Base-by-base conservation (phyloP, 2,329 filamentous ascomycete genomes). In the Pseudogymnoascus sp. region DNA sequence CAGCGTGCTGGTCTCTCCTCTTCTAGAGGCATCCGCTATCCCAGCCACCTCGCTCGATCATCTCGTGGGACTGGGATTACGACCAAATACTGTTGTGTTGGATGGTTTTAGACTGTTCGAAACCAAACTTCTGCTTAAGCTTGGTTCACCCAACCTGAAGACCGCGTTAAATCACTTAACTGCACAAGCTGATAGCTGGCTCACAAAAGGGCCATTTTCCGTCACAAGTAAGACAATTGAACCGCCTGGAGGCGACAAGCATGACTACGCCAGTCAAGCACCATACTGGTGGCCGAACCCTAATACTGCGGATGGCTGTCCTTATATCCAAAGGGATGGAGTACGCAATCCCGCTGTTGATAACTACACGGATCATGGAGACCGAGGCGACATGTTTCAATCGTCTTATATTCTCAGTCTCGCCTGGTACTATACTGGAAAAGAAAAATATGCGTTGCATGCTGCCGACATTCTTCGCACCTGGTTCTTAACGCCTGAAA, bases 351-450 rank as follows among this genome's bases (percentile, higher is more conserved):
- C 71, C 10, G 70, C 70, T 25, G 69, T 70, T 10, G 61, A 45
- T 16, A 63, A 61, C 14, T 63, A 60, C 36, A 63, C 61, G 4
- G 71, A 73, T 64, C 66, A 70, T 2, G 65, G 66, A 0, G 66
- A 66, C 8, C 63, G 70, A 11, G 66, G 68, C n/a, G 65, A 66
- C 10, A 69, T 72, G 65, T 72, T 73, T 60, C 69, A 69, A 62
- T 67, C 71, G 31, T 63, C 64, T 13, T 71, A 69, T 34, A 67
- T 68, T 16, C 65, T 73, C 3, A 63, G 67, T 3, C 68, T 73
- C 8, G 71, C 71, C 4, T 73, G 70, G 68, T 73, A 68, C 41
- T 73, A 73, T 61, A 73, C 71, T 3, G 70, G 64, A n/a, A 54
- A 70, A 4, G 57, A 64, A 4, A 51, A 60, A 6, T 73, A 73